These are phyloP conservation scores for Solanum etuberosum DNA, from an alignment of 257 asterid species.

Conservation along the genomic window DNA sequence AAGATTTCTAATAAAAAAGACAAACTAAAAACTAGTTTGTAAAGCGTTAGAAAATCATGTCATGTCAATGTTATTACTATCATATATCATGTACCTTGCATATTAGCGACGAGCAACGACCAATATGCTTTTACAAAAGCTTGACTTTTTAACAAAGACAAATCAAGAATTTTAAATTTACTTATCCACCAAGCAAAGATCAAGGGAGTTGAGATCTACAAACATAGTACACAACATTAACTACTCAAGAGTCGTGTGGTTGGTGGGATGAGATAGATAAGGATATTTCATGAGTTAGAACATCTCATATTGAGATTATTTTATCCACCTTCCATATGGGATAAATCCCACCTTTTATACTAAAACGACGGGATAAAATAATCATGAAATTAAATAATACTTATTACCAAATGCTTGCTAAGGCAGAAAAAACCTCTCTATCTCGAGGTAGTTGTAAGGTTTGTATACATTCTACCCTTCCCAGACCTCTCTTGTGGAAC, in stretches of 20 bases:
- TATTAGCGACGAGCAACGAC: neutral
- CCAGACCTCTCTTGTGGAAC: accelerated
- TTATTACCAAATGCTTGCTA: no score
- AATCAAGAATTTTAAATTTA: neutral
- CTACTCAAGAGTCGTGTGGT: neutral
- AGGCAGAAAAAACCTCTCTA: no score
- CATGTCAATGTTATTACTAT: neutral
- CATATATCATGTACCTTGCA: neutral
- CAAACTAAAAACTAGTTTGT: no score
- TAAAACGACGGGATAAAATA: neutral
- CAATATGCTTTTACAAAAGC: neutral
- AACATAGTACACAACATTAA: neutral
- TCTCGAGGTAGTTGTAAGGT: no score
- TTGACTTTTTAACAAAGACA: neutral
- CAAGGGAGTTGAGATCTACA: neutral
- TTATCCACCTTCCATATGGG: neutral
- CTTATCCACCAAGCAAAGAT: neutral
- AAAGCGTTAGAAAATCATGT: neutral
- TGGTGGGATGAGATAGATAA: neutral
- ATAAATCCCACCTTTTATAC: neutral
- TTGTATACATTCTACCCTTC: no score
- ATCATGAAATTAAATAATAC: neutral
- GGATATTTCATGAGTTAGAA: neutral
- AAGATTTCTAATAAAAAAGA: no score
- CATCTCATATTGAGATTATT: neutral